Conservation (phyloP, 441 rosid species). For the Aleurites moluccanus region DNA sequence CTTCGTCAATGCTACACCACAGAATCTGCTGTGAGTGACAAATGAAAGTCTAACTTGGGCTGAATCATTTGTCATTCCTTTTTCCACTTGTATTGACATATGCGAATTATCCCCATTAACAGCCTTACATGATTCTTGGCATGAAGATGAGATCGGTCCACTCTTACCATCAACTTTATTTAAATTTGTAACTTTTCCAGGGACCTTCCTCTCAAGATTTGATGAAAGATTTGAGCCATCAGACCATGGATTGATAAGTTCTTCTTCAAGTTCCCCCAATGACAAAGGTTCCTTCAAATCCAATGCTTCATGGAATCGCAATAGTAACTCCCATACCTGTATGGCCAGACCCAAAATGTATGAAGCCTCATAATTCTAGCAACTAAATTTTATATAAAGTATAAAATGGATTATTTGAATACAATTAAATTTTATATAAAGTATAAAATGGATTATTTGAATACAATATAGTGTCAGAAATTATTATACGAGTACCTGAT, state of each 20-base stretch:
- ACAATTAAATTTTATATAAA: conserved; percentile 12
- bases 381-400: conserved; percentile 13
- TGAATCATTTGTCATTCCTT: conserved; percentile 40
- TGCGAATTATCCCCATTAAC: conserved; percentile 36
- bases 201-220: conserved; percentile 38
- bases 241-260: conserved; percentile 65
- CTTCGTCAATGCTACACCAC: conserved; percentile 58
- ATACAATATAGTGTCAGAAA: conserved; percentile 11
- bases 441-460: conserved; percentile 20
- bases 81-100: conserved; percentile 46
- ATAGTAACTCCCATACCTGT: conserved; percentile 80
- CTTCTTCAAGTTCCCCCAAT: conserved; percentile 71
- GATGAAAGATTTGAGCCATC: conserved; percentile 38
- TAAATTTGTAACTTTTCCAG: conserved; percentile 35
- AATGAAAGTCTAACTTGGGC: conserved; percentile 38
- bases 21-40: conserved; percentile 41
- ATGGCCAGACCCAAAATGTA: conserved; percentile 25
- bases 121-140: conserved; percentile 33
- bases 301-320: conserved; percentile 76
- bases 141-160: conserved; percentile 34
- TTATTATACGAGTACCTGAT: conserved; percentile 62
- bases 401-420: conserved; percentile 20
- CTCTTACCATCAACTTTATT: conserved; percentile 32
- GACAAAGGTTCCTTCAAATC: conserved; percentile 63
- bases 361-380: conserved; percentile 20